Conservation (phyloP, 2,329 filamentous ascomycete species). For the Ophiosphaerella korrae region DNA sequence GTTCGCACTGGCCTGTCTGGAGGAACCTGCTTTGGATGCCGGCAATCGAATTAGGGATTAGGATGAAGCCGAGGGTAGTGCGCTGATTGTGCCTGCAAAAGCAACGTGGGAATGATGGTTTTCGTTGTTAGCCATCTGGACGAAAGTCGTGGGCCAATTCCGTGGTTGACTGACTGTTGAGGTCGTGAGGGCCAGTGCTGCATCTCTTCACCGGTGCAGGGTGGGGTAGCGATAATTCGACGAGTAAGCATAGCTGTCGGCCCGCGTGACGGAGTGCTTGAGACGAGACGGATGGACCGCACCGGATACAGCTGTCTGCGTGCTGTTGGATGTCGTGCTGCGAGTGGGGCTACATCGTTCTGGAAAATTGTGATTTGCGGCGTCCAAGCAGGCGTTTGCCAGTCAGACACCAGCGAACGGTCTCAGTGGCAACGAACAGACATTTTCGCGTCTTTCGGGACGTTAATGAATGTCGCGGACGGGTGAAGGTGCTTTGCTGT, state of each 20-base stretch:
- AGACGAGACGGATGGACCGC: slow-evolving; percentile 34
- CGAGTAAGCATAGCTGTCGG: slow-evolving; percentile 27
- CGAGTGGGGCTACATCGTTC: slow-evolving; percentile 26
- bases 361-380: slow-evolving; percentile 33
- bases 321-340: slow-evolving; percentile 33
- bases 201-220: slow-evolving; percentile 33
- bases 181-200: slow-evolving; percentile 2
- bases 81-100: neutral
- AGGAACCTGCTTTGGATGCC: neutral
- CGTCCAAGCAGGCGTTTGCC: slow-evolving; percentile 12
- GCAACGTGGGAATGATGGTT: too few relatives aligned
- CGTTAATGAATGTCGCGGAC: slow-evolving; percentile 34
- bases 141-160: neutral
- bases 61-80: neutral
- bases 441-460: slow-evolving; percentile 32
- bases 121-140: neutral
- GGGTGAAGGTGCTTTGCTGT: slow-evolving; percentile 38
- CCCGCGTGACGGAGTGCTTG: slow-evolving; percentile 26
- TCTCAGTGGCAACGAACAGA: slow-evolving; percentile 33
- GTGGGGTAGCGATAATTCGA: slow-evolving; percentile 18
- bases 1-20: neutral
- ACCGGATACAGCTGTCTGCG: slow-evolving; percentile 42
- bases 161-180: neutral
- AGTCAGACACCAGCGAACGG: slow-evolving; percentile 24
- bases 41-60: slow-evolving; percentile 7